Conservation (phyloP, 371 early-diverging fungal genomes). For the Circinella umbellata region DNA sequence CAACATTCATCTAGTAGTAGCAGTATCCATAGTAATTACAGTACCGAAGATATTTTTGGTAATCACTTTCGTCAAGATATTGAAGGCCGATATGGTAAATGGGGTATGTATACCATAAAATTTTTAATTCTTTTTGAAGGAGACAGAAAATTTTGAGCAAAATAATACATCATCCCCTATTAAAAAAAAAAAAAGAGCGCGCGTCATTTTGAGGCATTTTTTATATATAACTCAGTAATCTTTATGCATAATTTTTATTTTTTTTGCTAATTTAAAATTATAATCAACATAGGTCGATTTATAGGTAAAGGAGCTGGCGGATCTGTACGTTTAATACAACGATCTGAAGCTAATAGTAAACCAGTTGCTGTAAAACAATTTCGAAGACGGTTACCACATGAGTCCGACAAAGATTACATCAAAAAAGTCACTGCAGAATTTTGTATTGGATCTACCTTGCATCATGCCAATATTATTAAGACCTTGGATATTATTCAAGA, state of each 20-base stretch:
- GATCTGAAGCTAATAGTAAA: constrained; percentile 65
- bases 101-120: constrained; percentile 26
- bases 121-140: constrained; percentile 6
- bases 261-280: background rate
- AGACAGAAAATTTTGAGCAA: background rate
- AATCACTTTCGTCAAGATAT: constrained; percentile 36
- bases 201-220: constrained; percentile 29
- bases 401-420: constrained; percentile 78
- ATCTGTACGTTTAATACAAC: constrained; percentile 69
- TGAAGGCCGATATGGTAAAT: constrained; percentile 35
- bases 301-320: constrained; percentile 83
- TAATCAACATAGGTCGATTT: constrained; percentile 49
- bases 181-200: background rate
- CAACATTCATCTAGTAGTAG: background rate
- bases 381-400: constrained; percentile 65
- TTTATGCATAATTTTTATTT: background rate
- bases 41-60: constrained; percentile 22
- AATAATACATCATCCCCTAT: too few species aligned
- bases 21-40: background rate
- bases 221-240: background rate
- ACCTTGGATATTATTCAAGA: constrained; percentile 83
- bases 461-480: constrained; percentile 86
- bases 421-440: constrained; percentile 88
- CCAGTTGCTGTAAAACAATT: constrained; percentile 86
- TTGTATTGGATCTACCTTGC: constrained; percentile 81